These are phyloP conservation scores for Epithele typhae DNA, from an alignment of 768 basidiomycete genomes.

Conservation along the genomic window DNA sequence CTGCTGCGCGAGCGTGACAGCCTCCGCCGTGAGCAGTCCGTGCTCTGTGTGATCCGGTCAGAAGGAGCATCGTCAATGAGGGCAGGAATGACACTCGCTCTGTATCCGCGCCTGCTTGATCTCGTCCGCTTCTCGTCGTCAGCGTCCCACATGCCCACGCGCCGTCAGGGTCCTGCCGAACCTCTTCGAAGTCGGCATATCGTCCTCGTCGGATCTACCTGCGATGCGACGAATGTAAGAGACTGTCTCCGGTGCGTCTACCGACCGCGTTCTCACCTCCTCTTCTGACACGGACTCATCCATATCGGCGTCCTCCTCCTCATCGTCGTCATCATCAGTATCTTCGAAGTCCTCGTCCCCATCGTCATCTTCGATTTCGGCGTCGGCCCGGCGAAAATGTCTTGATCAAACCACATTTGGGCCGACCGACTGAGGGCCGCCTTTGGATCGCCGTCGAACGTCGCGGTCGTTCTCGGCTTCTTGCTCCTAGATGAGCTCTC, in stretches of 20 bases:
- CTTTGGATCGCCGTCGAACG: slow-evolving; percentile 28
- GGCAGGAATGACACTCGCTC: slow-evolving; percentile 41
- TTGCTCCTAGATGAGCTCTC: slow-evolving; percentile 34
- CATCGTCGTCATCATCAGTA: slow-evolving; percentile 30
- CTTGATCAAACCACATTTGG: slow-evolving; percentile 95
- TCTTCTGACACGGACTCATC: too few relatives aligned
- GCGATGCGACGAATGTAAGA: not conserved
- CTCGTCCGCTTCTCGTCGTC: slow-evolving; percentile 73
- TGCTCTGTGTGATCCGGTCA: slow-evolving; percentile 44
- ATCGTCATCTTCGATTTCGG: slow-evolving; percentile 38
- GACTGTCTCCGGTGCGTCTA: too few relatives aligned
- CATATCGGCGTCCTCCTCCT: slow-evolving; percentile 21
- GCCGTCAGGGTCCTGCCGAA: slow-evolving; percentile 54
- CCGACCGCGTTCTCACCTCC: too few relatives aligned
- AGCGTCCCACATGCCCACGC: slow-evolving; percentile 74
- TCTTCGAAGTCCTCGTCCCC: slow-evolving; percentile 32
- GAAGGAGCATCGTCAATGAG: too few relatives aligned
- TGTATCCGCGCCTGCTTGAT: slow-evolving; percentile 58
- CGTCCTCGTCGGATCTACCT: slow-evolving; percentile 28
- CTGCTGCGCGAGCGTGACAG: slow-evolving; percentile 86
- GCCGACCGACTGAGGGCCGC: slow-evolving; percentile 49
- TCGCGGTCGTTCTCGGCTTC: slow-evolving; percentile 46
- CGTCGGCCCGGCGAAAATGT: slow-evolving; percentile 71
- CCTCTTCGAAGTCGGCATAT: slow-evolving; percentile 68
- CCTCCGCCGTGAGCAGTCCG: slow-evolving; percentile 83